These are phyloP conservation scores for Sabuloglossum arenarium DNA, from an alignment of 495 filamentous ascomycete species.

Conservation along the genomic window DNA sequence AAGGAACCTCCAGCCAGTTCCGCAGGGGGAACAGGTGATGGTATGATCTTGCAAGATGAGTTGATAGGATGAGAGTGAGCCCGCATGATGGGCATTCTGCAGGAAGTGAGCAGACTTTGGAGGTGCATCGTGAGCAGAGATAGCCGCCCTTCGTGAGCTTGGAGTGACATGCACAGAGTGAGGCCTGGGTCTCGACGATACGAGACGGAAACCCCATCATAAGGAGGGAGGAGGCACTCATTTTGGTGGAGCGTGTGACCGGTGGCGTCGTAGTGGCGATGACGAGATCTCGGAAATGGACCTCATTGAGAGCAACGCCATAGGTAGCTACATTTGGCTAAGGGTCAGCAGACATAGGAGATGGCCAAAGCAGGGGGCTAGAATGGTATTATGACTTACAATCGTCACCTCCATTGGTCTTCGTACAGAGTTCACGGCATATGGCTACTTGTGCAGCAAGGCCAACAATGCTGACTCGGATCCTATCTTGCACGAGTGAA, in stretches of 20 bases:
- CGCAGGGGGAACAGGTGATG: slow-evolving; percentile 86
- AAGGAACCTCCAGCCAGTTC: slow-evolving; percentile 80
- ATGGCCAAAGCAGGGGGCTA: not conserved
- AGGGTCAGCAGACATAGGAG: not conserved
- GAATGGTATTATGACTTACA: slow-evolving; percentile 14
- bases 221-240: slow-evolving; percentile 53
- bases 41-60: slow-evolving; percentile 83
- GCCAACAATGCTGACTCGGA: slow-evolving; percentile 73
- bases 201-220: slow-evolving; percentile 99
- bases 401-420: slow-evolving; percentile 65
- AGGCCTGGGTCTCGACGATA: slow-evolving; percentile 48
- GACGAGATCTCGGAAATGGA: slow-evolving; percentile 74
- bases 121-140: slow-evolving; percentile 67
- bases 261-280: slow-evolving; percentile 79
- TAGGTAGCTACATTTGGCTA: slow-evolving; percentile 26
- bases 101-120: slow-evolving; percentile 83
- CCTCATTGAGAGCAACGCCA: slow-evolving; percentile 68
- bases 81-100: slow-evolving; percentile 78
- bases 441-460: slow-evolving; percentile 82
- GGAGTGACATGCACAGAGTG: slow-evolving; percentile 84
- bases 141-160: slow-evolving; percentile 76
- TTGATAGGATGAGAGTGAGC: slow-evolving; percentile 87
- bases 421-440: slow-evolving; percentile 67
- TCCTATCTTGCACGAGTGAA: slow-evolving; percentile 51
- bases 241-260: slow-evolving; percentile 44